phyloP scores from a whole-genome alignment of 345 rosid genomes.

The Reutealis trisperma region DNA sequence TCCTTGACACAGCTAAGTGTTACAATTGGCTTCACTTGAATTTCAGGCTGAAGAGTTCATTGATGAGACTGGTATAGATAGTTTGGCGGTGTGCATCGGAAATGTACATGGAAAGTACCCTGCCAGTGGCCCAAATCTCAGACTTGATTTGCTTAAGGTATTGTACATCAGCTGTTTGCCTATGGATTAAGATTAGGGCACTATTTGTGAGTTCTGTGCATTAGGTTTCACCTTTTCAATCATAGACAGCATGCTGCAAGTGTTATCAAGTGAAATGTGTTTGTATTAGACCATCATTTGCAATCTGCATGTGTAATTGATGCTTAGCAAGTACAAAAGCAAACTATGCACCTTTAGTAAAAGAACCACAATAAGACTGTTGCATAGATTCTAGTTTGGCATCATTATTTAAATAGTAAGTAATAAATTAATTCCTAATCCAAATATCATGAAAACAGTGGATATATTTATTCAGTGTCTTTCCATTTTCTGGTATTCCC shows the following conservation, averaged over 20 bases:
- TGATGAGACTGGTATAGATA: conserved; percentile 78
- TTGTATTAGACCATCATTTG: background rate
- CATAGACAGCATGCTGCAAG: background rate
- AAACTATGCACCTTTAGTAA: background rate
- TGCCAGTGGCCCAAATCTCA: conserved; percentile 79
- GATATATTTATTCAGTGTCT: background rate
- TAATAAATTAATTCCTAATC: too few relatives aligned
- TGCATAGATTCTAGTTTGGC: background rate
- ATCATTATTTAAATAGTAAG: background rate
- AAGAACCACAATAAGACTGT: background rate
- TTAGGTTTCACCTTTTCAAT: conserved; percentile 4
- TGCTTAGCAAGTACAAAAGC: background rate
- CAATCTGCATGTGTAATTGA: background rate
- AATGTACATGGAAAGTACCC: conserved; percentile 97
- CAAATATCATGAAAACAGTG: background rate
- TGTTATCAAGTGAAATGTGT: background rate
- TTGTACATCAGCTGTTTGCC: conserved; percentile 2
- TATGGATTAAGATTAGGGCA: background rate
- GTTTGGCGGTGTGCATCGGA: conserved; percentile 96
- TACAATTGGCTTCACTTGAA: conserved; percentile 15
- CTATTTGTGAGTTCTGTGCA: background rate
- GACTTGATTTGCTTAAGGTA: conserved; percentile 85
- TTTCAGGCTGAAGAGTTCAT: conserved; percentile 86
- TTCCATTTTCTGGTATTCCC: too few relatives aligned
- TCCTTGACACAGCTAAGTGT: conserved; percentile 6